Conservation (phyloP, 768 basidiomycete genomes). For the Lyophyllum decastes region DNA sequence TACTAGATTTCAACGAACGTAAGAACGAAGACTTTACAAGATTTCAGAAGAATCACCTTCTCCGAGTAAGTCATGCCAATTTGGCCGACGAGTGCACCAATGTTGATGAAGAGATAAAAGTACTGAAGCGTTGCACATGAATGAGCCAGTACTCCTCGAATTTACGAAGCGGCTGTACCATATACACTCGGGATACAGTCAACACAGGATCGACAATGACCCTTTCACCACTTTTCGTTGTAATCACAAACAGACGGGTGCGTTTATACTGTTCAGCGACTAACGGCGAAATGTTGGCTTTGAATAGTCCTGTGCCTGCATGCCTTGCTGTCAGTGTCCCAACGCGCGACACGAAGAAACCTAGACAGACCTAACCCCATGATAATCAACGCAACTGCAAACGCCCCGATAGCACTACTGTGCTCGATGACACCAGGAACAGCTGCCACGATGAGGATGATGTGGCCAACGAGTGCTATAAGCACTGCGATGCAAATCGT, state of each 20-base stretch:
- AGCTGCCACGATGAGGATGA: constrained; percentile 64
- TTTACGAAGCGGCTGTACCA: constrained; percentile 44
- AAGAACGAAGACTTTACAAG: constrained; percentile 27
- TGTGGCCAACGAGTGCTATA: constrained; percentile 63
- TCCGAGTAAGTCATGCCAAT: constrained; percentile 69
- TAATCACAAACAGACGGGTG: constrained; percentile 52
- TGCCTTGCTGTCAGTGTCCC: too few relatives aligned
- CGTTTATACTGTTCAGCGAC: constrained; percentile 75
- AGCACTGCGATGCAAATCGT: constrained; percentile 63
- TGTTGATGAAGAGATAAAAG: constrained; percentile 73
- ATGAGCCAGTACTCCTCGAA: too few relatives aligned
- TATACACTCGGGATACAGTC: constrained; percentile 73
- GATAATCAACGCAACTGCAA: constrained; percentile 55
- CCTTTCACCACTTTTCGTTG: constrained; percentile 56
- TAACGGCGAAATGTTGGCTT: constrained; percentile 75
- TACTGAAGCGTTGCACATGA: constrained; percentile 33
- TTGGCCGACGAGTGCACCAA: constrained; percentile 71
- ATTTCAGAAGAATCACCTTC: constrained; percentile 37
- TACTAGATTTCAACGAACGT: constrained; percentile 37
- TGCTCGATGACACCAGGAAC: constrained; percentile 52
- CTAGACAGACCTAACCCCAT: constrained; percentile 53
- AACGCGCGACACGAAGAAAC: constrained; percentile 49
- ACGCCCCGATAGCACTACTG: constrained; percentile 17
- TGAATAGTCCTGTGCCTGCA: constrained; percentile 72
- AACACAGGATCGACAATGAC: constrained; percentile 73